Percentiles rank a stretch among this genome's conserved stretches.
Conservation (phyloP, 1,284 basidiomycete genomes). For the Inonotus hispidus region DNA sequence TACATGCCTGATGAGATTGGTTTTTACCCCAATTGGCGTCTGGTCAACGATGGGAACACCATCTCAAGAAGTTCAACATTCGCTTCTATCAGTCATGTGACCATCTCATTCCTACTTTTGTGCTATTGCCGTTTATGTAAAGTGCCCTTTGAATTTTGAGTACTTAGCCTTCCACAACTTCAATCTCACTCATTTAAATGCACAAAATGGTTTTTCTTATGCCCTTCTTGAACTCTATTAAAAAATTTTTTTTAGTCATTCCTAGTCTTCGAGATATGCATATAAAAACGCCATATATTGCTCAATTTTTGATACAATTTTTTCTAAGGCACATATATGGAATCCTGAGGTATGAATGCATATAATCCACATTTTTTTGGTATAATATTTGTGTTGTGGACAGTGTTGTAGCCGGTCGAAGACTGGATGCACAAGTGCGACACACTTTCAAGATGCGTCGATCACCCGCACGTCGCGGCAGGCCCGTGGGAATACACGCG, state of each 20-base stretch:
- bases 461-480: neutral
- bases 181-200: neutral
- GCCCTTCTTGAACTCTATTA: neutral
- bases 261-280: neutral
- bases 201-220: neutral
- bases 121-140: neutral
- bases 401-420: neutral
- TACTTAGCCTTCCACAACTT: constrained; percentile 22
- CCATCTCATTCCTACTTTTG: neutral
- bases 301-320: neutral
- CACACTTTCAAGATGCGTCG: neutral
- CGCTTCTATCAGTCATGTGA: neutral
- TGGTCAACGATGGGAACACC: neutral
- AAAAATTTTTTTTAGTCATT: neutral
- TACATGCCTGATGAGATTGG: neutral
- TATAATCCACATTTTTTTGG: neutral
- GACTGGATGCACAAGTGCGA: neutral
- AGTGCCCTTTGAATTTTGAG: too few species aligned
- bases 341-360: neutral
- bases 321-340: neutral
- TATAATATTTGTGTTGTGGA: neutral
- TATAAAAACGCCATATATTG: neutral
- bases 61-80: neutral
- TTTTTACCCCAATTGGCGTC: neutral
- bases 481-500: neutral